Base-by-base conservation (phyloP, 106 monocot species). In the Dioscorea dumetorum region DNA sequence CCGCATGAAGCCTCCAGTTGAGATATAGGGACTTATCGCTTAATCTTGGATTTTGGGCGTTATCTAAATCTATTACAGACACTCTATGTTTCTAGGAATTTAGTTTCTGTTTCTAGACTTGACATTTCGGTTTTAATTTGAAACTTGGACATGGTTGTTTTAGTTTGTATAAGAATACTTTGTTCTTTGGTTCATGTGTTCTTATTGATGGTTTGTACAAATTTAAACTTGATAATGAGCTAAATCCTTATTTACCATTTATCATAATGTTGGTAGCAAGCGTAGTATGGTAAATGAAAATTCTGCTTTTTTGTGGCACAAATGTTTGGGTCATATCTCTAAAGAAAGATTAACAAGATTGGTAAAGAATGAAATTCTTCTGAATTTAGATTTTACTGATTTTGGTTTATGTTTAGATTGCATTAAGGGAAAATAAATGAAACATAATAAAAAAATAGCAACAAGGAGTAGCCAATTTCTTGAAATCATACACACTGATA, bases 31-130 rank as follows among this genome's bases (percentile, higher is more conserved):
- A 34, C 7, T 34, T 34, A 4, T 34, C 34, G 34, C 7, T 34
- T 34, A 7, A 34, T 34, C 7, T 34, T 34, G 16, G 60, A 48
- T 48, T 14, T 1, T 48, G 21, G 22, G 8, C 23, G n/a, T 61
- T 14, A 61, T 70, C 49, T 70, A 22, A 22, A 70, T 24, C 49
- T 70, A 18, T 59, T 49, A 49, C 48, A 70, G 5, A 70, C 22
- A n/a, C 10, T 70, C 49, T 60, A 60, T 60, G 48, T 70, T 34
- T 22, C 35, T 24, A 8, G 70, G 20, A 60, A 70, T 19, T 21
- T 70, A 48, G 1, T 70, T 16, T 60, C 23, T 16, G 10, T 70
- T 15, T 70, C 70, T 60, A 48, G 18, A 70, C 70, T 70, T 60
- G 60, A 70, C 24, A 0, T 24, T 70, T 31, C 49, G 35, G 60